These are phyloP conservation scores for Trichoderma polysporum DNA, from an alignment of 2,329 filamentous ascomycete genomes.

Conservation along the genomic window DNA sequence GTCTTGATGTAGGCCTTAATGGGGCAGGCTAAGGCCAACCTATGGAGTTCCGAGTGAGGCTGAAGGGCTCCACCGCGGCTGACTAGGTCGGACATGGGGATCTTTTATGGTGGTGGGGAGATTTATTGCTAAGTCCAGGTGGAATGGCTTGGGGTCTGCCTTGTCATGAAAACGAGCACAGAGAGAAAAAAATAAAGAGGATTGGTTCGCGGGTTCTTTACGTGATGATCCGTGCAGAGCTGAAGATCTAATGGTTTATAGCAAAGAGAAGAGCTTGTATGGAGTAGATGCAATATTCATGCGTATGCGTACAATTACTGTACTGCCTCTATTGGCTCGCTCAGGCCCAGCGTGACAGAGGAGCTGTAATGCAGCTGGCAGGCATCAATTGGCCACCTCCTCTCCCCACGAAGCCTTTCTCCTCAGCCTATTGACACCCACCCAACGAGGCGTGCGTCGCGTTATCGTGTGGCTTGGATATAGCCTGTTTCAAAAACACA, in stretches of 20 bases:
- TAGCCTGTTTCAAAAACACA: not conserved
- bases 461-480: constrained; percentile 8
- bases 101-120: not conserved
- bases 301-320: not conserved
- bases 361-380: not conserved
- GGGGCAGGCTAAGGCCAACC: not conserved
- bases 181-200: too few relatives aligned
- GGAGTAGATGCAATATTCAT: not conserved
- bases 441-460: not conserved
- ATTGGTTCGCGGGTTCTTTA: too few relatives aligned
- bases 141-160: not conserved
- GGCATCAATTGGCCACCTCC: not conserved
- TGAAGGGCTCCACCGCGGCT: constrained; percentile 23
- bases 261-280: not conserved
- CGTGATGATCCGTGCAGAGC: too few relatives aligned
- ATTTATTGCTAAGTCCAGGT: not conserved
- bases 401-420: too few relatives aligned
- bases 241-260: not conserved
- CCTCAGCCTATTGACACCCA: not conserved
- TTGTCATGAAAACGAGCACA: too few relatives aligned
- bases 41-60: constrained; percentile 15
- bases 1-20: not conserved
- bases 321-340: not conserved
- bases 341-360: not conserved
- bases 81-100: constrained; percentile 11